Conservation (phyloP, 345 rosid genomes). For the Linum usitatissimum region DNA sequence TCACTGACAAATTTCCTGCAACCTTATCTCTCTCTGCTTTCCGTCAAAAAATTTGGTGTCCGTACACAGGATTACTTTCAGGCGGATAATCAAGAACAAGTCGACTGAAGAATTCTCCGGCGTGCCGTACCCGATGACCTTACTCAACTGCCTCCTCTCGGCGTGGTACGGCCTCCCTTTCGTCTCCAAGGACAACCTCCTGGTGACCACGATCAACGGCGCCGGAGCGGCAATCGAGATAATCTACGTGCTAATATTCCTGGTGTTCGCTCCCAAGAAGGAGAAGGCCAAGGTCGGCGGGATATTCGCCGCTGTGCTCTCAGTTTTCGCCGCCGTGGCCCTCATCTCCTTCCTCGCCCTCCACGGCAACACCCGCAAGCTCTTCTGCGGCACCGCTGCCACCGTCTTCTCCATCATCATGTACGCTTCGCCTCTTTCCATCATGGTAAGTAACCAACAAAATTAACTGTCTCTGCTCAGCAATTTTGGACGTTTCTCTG, state of each 20-base stretch:
- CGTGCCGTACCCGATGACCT: slow-evolving; percentile 86
- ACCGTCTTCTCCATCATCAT: slow-evolving; percentile 83
- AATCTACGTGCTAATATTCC: slow-evolving; percentile 55
- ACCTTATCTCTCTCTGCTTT: not conserved
- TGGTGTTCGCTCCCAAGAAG: slow-evolving; percentile 55
- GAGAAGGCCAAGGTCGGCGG: slow-evolving; percentile 68
- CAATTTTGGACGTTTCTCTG: not conserved
- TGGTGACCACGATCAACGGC: slow-evolving; percentile 78
- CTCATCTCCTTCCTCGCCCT: slow-evolving; percentile 60
- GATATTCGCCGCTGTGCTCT: slow-evolving; percentile 36
- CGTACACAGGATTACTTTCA: slow-evolving; percentile 67
- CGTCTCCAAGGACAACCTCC: slow-evolving; percentile 65
- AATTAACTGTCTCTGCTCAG: too few species aligned
- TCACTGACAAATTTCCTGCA: not conserved
- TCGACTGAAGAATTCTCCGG: slow-evolving; percentile 93
- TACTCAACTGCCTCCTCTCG: slow-evolving; percentile 94
- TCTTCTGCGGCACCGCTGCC: slow-evolving; percentile 77
- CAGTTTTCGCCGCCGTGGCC: slow-evolving; percentile 47
- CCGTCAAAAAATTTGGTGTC: not conserved
- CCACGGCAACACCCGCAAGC: slow-evolving; percentile 53
- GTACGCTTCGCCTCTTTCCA: slow-evolving; percentile 92
- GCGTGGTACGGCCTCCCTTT: slow-evolving; percentile 97
- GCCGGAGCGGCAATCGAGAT: slow-evolving; percentile 61
- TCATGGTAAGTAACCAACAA: slow-evolving; percentile 50
- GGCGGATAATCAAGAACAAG: slow-evolving; percentile 50